A percentile compares a stretch with the other conserved stretches of the same genome.
These are phyloP conservation scores for Colletotrichum sp. DNA, from an alignment of 2,329 filamentous ascomycete genomes.

Conservation along the genomic window DNA sequence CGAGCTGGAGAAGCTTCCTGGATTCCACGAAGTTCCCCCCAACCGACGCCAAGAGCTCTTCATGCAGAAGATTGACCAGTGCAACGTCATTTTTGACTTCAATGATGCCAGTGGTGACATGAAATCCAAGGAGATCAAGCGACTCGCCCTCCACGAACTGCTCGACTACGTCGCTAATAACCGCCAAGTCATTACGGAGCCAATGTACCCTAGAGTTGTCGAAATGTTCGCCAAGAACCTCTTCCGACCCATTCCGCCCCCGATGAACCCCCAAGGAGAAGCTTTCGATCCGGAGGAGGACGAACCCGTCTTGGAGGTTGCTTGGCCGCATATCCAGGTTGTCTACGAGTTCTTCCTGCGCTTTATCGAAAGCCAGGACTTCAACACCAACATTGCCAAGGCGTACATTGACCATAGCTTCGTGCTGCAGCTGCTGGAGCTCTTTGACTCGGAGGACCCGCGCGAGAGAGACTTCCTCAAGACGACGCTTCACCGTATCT, in stretches of 20 bases:
- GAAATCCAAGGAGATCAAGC: constrained; percentile 99
- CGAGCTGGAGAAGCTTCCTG: constrained; percentile 95
- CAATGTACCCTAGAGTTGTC: constrained; percentile 97
- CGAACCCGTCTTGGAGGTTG: constrained; percentile 95
- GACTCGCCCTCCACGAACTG: constrained; percentile 91
- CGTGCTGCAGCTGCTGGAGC: constrained; percentile 92
- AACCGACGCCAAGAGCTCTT: constrained; percentile 95
- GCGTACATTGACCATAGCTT: constrained; percentile 98
- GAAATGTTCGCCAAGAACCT: constrained; percentile 99
- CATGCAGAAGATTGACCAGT: constrained; percentile 99
- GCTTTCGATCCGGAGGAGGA: constrained; percentile 99
- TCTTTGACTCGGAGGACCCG: constrained; percentile 98
- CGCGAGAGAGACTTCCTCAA: constrained; percentile 97
- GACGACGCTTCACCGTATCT: constrained; percentile 96
- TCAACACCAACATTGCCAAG: constrained; percentile 99
- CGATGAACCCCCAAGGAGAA: constrained; percentile 96
- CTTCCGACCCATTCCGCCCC: constrained; percentile 95
- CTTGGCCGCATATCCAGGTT: constrained; percentile 99
- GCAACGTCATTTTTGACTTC: constrained; percentile 99
- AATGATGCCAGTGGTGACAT: constrained; percentile 98
- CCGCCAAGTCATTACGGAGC: constrained; percentile 95
- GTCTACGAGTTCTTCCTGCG: constrained; percentile 99
- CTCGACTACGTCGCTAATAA: constrained; percentile 99
- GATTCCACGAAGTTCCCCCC: constrained; percentile 96
- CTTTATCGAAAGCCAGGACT: constrained; percentile 99